Evolutionary conservation across 2,329 filamentous ascomycete genomes (phyloP).

Genomic region (Simplicillium sp.): DNA sequence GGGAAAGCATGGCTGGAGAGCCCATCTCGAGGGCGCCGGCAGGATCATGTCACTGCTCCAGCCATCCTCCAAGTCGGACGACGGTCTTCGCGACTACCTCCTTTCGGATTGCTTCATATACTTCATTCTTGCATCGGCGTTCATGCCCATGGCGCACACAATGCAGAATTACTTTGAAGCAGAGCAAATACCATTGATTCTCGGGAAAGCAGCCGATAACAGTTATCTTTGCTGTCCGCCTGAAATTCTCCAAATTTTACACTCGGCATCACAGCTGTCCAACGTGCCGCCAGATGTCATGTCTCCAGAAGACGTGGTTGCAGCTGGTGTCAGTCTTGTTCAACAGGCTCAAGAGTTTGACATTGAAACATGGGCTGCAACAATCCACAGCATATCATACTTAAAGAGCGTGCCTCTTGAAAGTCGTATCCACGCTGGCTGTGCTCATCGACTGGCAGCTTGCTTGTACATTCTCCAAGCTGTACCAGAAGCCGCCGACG

Average conservation of each 20-base stretch:
- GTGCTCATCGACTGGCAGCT: constrained; percentile 31
- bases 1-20: constrained; percentile 35
- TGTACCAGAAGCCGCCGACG: constrained; percentile 17
- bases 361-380: constrained; percentile 28
- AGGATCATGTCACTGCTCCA: constrained; percentile 31
- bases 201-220: constrained; percentile 29
- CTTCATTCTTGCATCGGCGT: constrained; percentile 35
- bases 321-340: constrained; percentile 23
- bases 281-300: constrained; percentile 15
- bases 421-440: constrained; percentile 29
- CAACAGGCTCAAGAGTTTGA: constrained; percentile 28
- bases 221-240: constrained; percentile 39
- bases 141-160: constrained; percentile 23
- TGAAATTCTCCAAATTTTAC: constrained; percentile 31
- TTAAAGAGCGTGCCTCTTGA: constrained; percentile 22
- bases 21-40: constrained; percentile 35
- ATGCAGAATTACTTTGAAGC: constrained; percentile 24
- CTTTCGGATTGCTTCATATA: constrained; percentile 40
- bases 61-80: constrained; percentile 20
- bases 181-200: constrained; percentile 24
- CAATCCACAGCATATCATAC: constrained; percentile 22
- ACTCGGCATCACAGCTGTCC: constrained; percentile 31
- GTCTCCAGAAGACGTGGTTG: constrained; percentile 18
- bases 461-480: constrained; percentile 37
- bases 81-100: constrained; percentile 31